Evolutionary conservation across 345 rosid genomes (phyloP), one percentile per base, ranked within the genome.

Genomic region (Ceriops tagal): DNA sequence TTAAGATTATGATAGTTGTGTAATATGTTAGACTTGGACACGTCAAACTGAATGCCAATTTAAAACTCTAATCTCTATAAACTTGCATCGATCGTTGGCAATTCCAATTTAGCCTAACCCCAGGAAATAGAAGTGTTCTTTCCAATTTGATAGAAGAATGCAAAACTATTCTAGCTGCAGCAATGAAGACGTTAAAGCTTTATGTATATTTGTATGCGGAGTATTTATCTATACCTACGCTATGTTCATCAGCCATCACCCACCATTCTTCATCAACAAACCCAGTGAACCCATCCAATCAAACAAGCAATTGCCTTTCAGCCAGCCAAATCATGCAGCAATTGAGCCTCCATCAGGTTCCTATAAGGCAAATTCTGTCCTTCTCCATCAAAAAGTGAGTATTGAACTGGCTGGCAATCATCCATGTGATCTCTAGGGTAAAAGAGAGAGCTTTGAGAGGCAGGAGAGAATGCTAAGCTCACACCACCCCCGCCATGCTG

Each of bases 321-420:
- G 56, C 91, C 97, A 47, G 96, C 96, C 78, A 95, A 72, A 73
- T 95, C 99, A 74, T 87, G 99, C 57, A 96, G 93, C 82, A 92
- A 77, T 65, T 96, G 99, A 65, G 98, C 97, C 13, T 95, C 99
- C 97, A 89, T 89, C 82, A 96, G 68, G 80, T 89, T 96, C 83
- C 93, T 78, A 53, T 96, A 90, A 60, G 96, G 98, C 86, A 89
- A 75, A 79, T 85, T 91, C 84, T 92, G 98, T 53, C 83, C 87
- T 70, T 89, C 98, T 4, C 85, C 95, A 70, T 96, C 96, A 28
- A 96, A 76, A 67, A 89, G 80, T 34, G 99, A 71, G 82, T 92
- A 92, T 34, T 90, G 97, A 68, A 88, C 93, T 18, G 80, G 81
- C 24, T 81, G 87, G 73, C 87, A 81, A 53, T 89, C 95, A 65